Conservation (phyloP, 768 basidiomycete species). For the Solioccasus polychromus region DNA sequence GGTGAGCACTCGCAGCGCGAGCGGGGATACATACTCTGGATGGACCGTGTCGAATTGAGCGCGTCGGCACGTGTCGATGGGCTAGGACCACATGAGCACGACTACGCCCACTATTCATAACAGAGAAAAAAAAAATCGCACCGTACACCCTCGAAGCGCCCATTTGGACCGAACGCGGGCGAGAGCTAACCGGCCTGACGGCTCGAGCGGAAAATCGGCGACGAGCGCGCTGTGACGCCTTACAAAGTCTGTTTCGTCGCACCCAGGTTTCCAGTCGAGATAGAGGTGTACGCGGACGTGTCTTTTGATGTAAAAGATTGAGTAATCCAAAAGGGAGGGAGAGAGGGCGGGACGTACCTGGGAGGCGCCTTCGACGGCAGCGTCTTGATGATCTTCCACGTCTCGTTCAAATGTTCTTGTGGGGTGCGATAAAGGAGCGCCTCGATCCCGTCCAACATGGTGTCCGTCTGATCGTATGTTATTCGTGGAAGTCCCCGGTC, state of each 20-base stretch:
- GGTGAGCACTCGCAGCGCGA: conserved; percentile 26
- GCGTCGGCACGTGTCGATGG: conserved; percentile 23
- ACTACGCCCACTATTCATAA: too few species aligned
- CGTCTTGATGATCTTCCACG: conserved; percentile 21
- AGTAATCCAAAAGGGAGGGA: neutral
- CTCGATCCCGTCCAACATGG: conserved; percentile 15
- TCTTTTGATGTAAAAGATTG: neutral
- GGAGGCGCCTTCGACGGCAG: conserved; percentile 18
- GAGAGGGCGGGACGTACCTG: conserved; percentile 5
- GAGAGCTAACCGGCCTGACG: conserved; percentile 18
- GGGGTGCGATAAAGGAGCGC: conserved; percentile 14
- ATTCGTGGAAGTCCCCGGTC: too few species aligned
- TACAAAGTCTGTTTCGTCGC: conserved; percentile 28
- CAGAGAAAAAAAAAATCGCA: conserved; percentile 5
- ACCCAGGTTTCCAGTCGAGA: conserved; percentile 26
- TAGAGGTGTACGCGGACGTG: conserved; percentile 34
- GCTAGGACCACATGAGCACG: conserved; percentile 1
- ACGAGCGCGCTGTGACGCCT: conserved; percentile 27
- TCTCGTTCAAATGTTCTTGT: conserved; percentile 21
- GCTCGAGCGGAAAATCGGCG: conserved; percentile 26
- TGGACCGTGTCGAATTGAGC: conserved; percentile 18
- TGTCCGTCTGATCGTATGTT: too few species aligned
- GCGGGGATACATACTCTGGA: conserved; percentile 25
- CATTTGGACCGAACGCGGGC: conserved; percentile 18
- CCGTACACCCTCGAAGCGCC: conserved; percentile 24